phyloP scores from a whole-genome alignment of 1,284 basidiomycete species.

The Vanrija sp. region DNA sequence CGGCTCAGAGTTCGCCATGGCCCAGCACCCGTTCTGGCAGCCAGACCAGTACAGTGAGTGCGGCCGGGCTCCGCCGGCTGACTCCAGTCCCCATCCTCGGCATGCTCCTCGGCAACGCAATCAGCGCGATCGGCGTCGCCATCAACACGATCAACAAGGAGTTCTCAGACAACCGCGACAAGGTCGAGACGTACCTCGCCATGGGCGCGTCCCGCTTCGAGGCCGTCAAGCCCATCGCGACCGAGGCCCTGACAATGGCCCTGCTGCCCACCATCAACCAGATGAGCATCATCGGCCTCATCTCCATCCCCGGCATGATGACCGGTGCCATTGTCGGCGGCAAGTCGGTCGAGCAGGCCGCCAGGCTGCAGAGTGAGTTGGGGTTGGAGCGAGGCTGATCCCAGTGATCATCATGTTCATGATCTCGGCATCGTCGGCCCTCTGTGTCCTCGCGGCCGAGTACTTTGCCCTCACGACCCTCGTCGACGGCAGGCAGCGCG shows the following conservation, averaged over 20 bases:
- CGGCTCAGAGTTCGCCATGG: slow-evolving; percentile 72
- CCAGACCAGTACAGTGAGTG: slow-evolving; percentile 70
- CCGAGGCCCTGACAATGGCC: slow-evolving; percentile 70
- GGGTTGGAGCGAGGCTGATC: neutral
- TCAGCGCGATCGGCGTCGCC: slow-evolving; percentile 67
- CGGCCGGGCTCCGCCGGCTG: neutral
- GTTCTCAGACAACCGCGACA: slow-evolving; percentile 66
- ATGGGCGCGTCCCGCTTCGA: slow-evolving; percentile 74
- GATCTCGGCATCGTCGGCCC: slow-evolving; percentile 70
- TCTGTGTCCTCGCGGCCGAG: slow-evolving; percentile 63
- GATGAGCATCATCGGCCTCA: slow-evolving; percentile 80
- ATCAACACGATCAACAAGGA: slow-evolving; percentile 51
- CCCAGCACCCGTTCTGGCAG: slow-evolving; percentile 69
- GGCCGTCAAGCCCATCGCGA: slow-evolving; percentile 69
- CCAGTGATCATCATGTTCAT: slow-evolving; percentile 82
- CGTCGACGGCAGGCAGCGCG: slow-evolving; percentile 64
- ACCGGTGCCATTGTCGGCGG: slow-evolving; percentile 83
- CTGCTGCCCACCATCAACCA: slow-evolving; percentile 75
- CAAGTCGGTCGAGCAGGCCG: slow-evolving; percentile 74
- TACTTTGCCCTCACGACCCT: slow-evolving; percentile 59
- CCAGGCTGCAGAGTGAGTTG: slow-evolving; percentile 63
- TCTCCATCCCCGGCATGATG: slow-evolving; percentile 69
- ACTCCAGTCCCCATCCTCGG: slow-evolving; percentile 70
- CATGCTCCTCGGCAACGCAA: slow-evolving; percentile 79
- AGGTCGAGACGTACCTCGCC: slow-evolving; percentile 74